Evolutionary conservation across 768 basidiomycete genomes (phyloP).

Genomic region (Sutorius australiensis): DNA sequence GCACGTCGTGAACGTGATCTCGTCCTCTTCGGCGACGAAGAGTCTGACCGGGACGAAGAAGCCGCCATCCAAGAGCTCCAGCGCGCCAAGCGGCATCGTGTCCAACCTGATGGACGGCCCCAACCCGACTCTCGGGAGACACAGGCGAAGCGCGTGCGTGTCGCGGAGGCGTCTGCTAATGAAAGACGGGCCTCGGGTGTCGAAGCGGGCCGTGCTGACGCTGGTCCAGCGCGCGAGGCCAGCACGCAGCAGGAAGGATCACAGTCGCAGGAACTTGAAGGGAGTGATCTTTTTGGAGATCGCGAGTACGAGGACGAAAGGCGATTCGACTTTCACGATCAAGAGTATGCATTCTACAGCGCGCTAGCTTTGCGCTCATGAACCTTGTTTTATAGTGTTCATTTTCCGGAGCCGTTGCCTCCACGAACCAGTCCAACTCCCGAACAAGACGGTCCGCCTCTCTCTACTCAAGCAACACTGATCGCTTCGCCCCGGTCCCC

Average conservation of each 20-base stretch:
- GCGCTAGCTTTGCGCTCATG: not conserved
- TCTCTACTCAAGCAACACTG: conserved; percentile 26
- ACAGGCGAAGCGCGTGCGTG: conserved; percentile 16
- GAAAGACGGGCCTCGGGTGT: not conserved
- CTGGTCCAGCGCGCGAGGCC: not conserved
- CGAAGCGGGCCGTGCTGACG: not conserved
- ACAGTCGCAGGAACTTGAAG: conserved; percentile 7
- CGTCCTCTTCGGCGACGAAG: conserved; percentile 1
- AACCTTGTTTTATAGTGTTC: not conserved
- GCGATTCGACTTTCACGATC: not conserved
- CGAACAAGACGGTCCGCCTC: conserved; percentile 7
- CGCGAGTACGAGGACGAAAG: not conserved
- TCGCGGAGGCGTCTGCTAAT: not conserved
- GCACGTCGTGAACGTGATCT: conserved; percentile 1
- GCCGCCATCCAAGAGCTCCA: not conserved
- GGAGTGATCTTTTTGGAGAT: conserved; percentile 23
- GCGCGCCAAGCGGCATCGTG: conserved; percentile 16
- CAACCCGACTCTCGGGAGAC: not conserved
- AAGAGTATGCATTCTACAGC: conserved; percentile 11
- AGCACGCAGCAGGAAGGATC: not conserved
- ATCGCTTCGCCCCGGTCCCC: conserved; percentile 16
- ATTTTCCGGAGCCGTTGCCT: not conserved
- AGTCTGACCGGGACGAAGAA: not conserved
- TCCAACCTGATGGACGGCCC: conserved; percentile 4
- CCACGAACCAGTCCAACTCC: not conserved